Conservation (phyloP, 2,329 filamentous ascomycete species). For the Dothideomycetidae sp. region DNA sequence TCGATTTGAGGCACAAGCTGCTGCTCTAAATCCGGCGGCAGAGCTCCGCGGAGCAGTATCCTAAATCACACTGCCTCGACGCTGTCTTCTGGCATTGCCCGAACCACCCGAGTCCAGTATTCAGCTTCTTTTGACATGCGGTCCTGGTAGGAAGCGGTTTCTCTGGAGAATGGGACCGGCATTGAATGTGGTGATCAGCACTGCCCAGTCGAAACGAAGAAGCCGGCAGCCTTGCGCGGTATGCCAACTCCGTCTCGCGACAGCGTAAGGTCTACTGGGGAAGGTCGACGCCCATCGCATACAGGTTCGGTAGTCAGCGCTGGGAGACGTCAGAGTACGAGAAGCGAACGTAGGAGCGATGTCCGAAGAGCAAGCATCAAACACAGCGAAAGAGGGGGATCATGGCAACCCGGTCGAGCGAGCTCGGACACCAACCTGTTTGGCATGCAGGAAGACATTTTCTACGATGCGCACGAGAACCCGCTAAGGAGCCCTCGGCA, state of each 20-base stretch:
- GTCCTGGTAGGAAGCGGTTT: no score
- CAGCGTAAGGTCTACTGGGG: background rate
- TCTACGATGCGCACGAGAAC: constrained; percentile 5
- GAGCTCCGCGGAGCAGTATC: no score
- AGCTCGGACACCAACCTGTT: constrained; percentile 5
- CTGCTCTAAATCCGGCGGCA: no score
- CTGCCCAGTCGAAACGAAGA: no score
- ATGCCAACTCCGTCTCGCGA: constrained; percentile 1
- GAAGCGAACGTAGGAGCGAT: constrained; percentile 4
- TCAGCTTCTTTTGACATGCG: no score
- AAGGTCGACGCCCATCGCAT: constrained; percentile 4
- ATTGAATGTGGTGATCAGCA: no score
- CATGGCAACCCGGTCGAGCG: background rate
- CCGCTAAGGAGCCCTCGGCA: constrained; percentile 6
- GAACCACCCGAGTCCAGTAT: no score
- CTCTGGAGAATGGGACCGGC: no score
- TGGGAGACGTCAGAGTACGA: constrained; percentile 6
- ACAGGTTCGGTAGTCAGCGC: background rate
- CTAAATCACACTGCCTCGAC: no score
- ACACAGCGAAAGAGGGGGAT: background rate
- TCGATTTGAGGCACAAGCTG: no score
- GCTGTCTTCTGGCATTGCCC: no score
- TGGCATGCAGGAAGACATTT: constrained; percentile 1
- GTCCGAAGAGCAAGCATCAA: constrained; percentile 7
- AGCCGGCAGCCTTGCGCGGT: no score